Base-by-base conservation (phyloP, 2,329 filamentous ascomycete genomes). In the Colletotrichum chlorophyti region DNA sequence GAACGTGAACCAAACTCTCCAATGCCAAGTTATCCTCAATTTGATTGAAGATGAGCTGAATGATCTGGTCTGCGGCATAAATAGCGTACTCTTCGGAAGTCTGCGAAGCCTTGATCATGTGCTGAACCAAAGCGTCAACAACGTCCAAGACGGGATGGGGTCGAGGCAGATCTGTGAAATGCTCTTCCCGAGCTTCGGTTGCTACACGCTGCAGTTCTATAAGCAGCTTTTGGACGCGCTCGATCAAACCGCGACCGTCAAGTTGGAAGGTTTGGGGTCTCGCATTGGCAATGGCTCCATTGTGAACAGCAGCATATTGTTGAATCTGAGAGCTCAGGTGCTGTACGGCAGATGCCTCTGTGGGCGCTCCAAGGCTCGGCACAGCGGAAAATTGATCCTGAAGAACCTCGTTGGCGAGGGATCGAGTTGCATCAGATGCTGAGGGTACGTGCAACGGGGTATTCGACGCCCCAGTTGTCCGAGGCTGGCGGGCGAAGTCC, bases 401-500 rank as follows among this genome's bases (percentile, higher is more conserved):
- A 4, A 89, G 75, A 10, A 87, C 80, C 58, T 89, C 86, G 58
- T 88, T 88, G 17, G 85, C 82, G 53, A 89, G 75, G 6, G 83
- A 83, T 57, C 85, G 78, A 1, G 83, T 86, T 5, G 84, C 79
- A 66, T 89, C 86, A 2, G 85, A 87, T 1, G 81, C 73, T 2
- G 86, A 84, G 10, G 84, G 75, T 14, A 78, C 78, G 64, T 88
- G 85, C 4, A 79, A 77, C 2, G 81, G 72, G 70, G 86, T 71
- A 73, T 86, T 69, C 69, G 80, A 70, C 76, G 81, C n/a, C n/a
- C n/a, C 65, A 69, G 80, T 71, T 69, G 83, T 84, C 53, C 92
- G 89, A 24, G 91, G 89, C 70, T 96, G 92, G 53, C 93, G 84
- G 9, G 91, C 92, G 72, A 99, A 99, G 63, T 98, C 93, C 68